A percentile compares a stretch with the other conserved stretches of the same genome.
Evolutionary conservation across 176 grass and related monocot species (phyloP).

Genomic region (Raddia guianensis): DNA sequence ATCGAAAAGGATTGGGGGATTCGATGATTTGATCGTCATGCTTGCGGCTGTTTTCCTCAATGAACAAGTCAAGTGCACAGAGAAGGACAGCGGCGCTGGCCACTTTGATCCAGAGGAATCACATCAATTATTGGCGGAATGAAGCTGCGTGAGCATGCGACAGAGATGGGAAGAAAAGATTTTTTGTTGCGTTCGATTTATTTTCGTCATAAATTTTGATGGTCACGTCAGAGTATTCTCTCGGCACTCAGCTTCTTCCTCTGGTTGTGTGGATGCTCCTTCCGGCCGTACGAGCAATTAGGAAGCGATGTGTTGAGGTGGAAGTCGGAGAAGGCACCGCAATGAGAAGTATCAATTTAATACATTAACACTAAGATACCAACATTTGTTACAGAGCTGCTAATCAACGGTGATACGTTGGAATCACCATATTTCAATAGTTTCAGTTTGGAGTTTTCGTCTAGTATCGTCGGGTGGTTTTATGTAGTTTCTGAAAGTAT

Average conservation of each 20-base stretch:
- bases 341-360: too few species aligned
- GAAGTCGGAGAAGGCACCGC: too few species aligned
- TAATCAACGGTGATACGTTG: too few species aligned
- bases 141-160: background rate
- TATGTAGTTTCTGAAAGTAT: too few species aligned
- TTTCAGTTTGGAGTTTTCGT: too few species aligned
- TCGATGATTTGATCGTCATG: background rate
- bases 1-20: background rate
- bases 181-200: background rate
- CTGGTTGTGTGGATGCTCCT: background rate
- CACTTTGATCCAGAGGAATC: slow-evolving; percentile 9
- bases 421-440: too few species aligned
- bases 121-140: slow-evolving; percentile 21
- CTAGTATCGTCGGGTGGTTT: too few species aligned
- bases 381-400: too few species aligned
- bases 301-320: too few species aligned
- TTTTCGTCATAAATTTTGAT: background rate
- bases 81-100: background rate
- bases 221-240: background rate
- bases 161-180: background rate
- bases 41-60: background rate
- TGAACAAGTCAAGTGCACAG: background rate
- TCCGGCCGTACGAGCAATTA: background rate
- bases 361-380: too few species aligned
- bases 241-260: background rate